A percentile compares a stretch with the other conserved stretches of the same genome.
phyloP scores from a whole-genome alignment of 1,284 basidiomycete species.

The Trichosporon sp. region DNA sequence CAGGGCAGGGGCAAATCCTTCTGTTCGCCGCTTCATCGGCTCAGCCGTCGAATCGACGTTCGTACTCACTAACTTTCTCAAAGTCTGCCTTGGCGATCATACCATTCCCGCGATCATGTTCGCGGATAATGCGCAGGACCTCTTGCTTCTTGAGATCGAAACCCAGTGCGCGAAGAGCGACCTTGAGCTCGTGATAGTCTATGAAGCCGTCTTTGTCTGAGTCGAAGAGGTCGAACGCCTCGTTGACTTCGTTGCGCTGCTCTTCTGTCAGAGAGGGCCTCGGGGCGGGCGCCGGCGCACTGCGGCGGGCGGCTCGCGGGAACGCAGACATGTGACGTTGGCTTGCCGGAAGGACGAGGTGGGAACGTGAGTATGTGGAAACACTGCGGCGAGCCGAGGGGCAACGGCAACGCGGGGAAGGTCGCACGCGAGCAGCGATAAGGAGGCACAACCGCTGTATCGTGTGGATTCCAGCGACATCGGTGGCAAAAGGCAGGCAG shows the following conservation, averaged over 20 bases:
- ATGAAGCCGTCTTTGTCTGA: constrained; percentile 93
- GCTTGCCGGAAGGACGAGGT: not conserved
- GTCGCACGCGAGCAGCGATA: not conserved
- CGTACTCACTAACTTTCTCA: constrained; percentile 85
- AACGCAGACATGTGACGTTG: constrained; percentile 15
- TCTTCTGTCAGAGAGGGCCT: constrained; percentile 81
- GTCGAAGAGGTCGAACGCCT: constrained; percentile 98
- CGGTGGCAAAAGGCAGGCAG: not conserved
- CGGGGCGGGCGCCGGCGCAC: constrained; percentile 1
- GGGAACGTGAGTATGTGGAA: not conserved
- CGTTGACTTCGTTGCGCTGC: constrained; percentile 94
- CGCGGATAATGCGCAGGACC: constrained; percentile 86
- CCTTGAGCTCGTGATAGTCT: constrained; percentile 97
- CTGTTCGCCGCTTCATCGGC: no score
- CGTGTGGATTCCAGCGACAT: not conserved
- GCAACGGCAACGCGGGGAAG: not conserved
- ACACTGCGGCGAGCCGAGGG: not conserved
- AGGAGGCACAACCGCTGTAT: not conserved
- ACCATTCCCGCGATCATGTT: constrained; percentile 84
- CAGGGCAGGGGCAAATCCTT: not conserved
- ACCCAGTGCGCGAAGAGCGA: constrained; percentile 94
- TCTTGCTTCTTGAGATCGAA: constrained; percentile 99
- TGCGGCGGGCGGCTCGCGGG: constrained; percentile 6
- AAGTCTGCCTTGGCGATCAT: constrained; percentile 93
- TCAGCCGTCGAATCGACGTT: no score